A percentile compares a stretch with the other conserved stretches of the same genome.
Conservation (phyloP, 345 rosid species). For the Gossypium mustelinum region DNA sequence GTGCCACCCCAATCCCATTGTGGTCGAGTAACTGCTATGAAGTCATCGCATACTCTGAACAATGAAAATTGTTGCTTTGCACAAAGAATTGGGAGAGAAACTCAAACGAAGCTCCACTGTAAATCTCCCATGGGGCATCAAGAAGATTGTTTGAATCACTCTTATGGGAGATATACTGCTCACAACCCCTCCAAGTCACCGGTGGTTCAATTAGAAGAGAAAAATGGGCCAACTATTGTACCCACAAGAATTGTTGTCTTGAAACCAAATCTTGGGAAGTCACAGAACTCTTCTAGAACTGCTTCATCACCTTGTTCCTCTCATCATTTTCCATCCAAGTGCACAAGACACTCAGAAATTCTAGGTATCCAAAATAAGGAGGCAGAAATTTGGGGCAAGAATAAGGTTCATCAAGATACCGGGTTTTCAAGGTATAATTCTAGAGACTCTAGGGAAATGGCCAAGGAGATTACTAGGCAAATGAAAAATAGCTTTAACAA, state of each 20-base stretch:
- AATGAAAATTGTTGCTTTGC: conserved; percentile 23
- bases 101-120: conserved; percentile 24
- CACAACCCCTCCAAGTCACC: conserved; percentile 29
- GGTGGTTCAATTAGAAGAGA: conserved; percentile 40
- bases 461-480: conserved; percentile 60
- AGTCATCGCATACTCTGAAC: conserved; percentile 32
- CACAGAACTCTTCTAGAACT: conserved; percentile 36
- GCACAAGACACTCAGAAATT: conserved; percentile 30
- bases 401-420: conserved; percentile 37
- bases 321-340: conserved; percentile 45
- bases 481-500: conserved; percentile 42
- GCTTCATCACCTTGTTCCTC: conserved; percentile 51
- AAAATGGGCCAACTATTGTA: conserved; percentile 28
- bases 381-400: conserved; percentile 34
- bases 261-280: conserved; percentile 77
- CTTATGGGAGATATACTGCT: conserved; percentile 30
- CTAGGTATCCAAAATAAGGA: conserved; percentile 36
- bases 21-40: conserved; percentile 35
- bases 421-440: conserved; percentile 48
- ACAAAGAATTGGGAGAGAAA: conserved; percentile 41
- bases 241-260: conserved; percentile 89
- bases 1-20: conserved; percentile 40
- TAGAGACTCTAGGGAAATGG: conserved; percentile 62
- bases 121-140: conserved; percentile 32
- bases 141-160: conserved; percentile 25